These are phyloP conservation scores for Botrytis galanthina DNA, from an alignment of 2,329 filamentous ascomycete species.

Conservation along the genomic window DNA sequence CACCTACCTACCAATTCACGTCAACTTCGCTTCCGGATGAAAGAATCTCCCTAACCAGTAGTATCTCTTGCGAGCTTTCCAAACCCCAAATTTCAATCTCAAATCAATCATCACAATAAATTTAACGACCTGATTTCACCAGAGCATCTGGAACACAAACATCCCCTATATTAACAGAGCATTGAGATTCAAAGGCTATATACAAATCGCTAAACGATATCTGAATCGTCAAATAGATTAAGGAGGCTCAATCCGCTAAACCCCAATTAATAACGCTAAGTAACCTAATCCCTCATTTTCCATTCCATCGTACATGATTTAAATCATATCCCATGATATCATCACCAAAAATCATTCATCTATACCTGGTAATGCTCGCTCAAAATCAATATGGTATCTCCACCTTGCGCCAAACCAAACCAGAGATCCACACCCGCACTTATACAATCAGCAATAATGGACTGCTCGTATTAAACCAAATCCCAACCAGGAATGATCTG, in stretches of 20 bases:
- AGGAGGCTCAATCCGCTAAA: neutral
- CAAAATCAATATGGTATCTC: constrained; percentile 4
- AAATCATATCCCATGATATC: neutral
- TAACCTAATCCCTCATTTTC: neutral
- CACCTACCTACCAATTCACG: no score
- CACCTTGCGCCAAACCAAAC: constrained; percentile 1
- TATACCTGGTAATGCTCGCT: neutral
- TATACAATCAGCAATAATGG: neutral
- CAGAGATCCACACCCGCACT: neutral
- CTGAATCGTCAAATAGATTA: neutral
- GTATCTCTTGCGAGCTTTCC: neutral
- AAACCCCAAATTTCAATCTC: neutral
- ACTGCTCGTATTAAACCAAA: neutral
- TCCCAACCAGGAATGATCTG: neutral
- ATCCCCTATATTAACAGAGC: neutral
- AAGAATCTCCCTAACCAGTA: neutral
- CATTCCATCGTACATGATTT: neutral
- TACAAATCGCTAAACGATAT: neutral
- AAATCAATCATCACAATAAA: neutral
- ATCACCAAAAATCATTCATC: neutral
- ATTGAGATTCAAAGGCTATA: neutral
- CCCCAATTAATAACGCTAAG: neutral
- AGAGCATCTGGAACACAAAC: neutral
- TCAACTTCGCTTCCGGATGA: no score
- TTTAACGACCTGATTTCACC: neutral